A percentile compares a stretch with the other conserved stretches of the same genome.
These are phyloP conservation scores for Allomyces javanicus DNA, from an alignment of 192 early-diverging fungal genomes.

Conservation along the genomic window DNA sequence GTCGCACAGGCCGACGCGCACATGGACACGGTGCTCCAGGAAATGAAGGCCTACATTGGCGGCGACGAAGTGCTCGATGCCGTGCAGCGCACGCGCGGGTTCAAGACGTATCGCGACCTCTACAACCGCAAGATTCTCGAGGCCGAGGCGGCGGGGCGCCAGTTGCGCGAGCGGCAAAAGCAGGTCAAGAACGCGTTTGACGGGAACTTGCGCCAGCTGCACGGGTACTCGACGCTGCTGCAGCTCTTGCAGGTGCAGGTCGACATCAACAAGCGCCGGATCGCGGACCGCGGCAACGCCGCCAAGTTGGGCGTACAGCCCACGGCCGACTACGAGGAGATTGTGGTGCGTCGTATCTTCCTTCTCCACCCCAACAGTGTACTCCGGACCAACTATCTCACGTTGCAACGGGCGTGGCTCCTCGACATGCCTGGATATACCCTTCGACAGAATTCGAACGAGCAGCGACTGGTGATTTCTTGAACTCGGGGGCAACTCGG, in stretches of 20 bases:
- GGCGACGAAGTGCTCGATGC: constrained; percentile 31
- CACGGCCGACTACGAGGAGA: background rate
- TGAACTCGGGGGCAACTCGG: background rate
- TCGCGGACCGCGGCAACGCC: background rate
- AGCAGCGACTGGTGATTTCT: background rate
- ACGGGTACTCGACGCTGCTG: background rate
- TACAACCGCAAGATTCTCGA: constrained; percentile 29
- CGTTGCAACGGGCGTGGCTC: too few relatives aligned
- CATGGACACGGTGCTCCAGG: constrained; percentile 22
- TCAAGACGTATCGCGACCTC: constrained; percentile 39
- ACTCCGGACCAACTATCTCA: too few relatives aligned
- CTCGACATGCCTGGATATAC: too few relatives aligned
- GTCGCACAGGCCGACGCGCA: constrained; percentile 16
- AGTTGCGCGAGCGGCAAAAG: constrained; percentile 26
- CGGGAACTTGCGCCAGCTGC: background rate
- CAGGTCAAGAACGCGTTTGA: constrained; percentile 22
- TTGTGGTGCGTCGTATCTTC: background rate
- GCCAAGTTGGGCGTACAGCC: background rate
- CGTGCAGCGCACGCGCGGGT: constrained; percentile 28
- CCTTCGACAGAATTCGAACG: background rate
- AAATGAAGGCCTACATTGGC: constrained; percentile 44
- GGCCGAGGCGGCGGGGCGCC: constrained; percentile 22
- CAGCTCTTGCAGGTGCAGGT: background rate
- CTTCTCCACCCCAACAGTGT: background rate
- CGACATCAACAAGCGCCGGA: background rate